Conservation (phyloP, 2,329 filamentous ascomycete species). For the Cylindrodendrum hubeiense region DNA sequence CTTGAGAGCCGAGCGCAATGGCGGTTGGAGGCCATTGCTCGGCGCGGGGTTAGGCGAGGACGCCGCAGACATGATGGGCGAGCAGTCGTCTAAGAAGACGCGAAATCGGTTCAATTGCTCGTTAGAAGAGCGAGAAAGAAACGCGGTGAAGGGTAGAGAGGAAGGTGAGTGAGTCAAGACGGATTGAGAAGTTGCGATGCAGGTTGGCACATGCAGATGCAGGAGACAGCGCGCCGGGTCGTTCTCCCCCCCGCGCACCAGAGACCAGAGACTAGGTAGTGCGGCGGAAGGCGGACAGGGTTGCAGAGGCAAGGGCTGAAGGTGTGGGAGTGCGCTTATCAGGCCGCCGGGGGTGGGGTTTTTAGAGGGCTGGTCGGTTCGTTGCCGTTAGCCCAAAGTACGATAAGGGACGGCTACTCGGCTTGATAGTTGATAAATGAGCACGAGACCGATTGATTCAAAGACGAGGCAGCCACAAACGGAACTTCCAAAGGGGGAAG, state of each 20-base stretch:
- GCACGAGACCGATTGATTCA: slow-evolving; percentile 18
- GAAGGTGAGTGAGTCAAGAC: slow-evolving; percentile 26
- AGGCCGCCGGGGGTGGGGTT: slow-evolving; percentile 30
- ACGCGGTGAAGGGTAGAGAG: slow-evolving; percentile 20
- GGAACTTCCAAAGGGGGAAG: background rate
- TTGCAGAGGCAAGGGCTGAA: slow-evolving; percentile 5
- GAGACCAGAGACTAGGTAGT: slow-evolving; percentile 31
- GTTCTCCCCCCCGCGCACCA: slow-evolving; percentile 34
- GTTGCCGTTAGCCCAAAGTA: slow-evolving; percentile 15
- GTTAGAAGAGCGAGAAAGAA: background rate
- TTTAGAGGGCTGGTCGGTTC: slow-evolving; percentile 11
- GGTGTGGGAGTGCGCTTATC: slow-evolving; percentile 39
- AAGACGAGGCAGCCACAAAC: background rate
- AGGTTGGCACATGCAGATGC: slow-evolving; percentile 39
- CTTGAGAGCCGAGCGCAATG: slow-evolving; percentile 59
- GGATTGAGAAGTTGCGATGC: slow-evolving; percentile 29
- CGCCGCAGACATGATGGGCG: slow-evolving; percentile 44
- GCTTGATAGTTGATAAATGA: slow-evolving; percentile 7
- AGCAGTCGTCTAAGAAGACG: slow-evolving; percentile 9
- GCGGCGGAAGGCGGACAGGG: slow-evolving; percentile 3
- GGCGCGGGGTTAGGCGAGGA: slow-evolving; percentile 34
- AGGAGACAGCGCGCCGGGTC: slow-evolving; percentile 35
- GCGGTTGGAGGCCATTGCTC: slow-evolving; percentile 41
- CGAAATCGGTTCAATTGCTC: background rate
- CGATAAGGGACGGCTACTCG: slow-evolving; percentile 28